Conservation (phyloP, 2,329 filamentous ascomycete species). For the Didymella glomerata region DNA sequence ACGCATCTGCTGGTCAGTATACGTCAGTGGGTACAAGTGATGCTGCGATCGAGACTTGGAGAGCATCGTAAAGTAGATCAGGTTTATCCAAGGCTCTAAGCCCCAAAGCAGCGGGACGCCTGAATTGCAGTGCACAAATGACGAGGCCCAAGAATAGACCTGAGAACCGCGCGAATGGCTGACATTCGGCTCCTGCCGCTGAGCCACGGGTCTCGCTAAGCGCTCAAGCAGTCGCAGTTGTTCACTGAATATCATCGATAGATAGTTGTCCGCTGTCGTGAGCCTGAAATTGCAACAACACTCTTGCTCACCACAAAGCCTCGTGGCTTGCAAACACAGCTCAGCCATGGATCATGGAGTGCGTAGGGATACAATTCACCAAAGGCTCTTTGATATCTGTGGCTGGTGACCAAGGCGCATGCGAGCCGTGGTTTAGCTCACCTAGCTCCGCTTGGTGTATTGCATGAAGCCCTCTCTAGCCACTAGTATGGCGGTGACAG, state of each 20-base stretch:
- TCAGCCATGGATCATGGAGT: background rate
- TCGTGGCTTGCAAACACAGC: background rate
- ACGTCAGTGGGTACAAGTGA: background rate
- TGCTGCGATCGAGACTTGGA: background rate
- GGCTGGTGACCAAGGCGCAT: constrained; percentile 14
- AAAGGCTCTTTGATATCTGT: background rate
- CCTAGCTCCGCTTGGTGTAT: constrained; percentile 1
- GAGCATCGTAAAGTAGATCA: constrained; percentile 1
- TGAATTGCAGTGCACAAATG: constrained; percentile 8
- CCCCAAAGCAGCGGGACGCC: constrained; percentile 10
- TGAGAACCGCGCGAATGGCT: constrained; percentile 3
- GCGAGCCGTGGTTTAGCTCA: background rate
- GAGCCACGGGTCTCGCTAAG: constrained; percentile 6
- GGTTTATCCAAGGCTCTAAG: constrained; percentile 8
- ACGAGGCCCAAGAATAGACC: constrained; percentile 14
- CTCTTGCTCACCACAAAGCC: background rate
- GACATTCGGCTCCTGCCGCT: constrained; percentile 16
- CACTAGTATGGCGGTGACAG: background rate
- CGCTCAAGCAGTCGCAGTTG: constrained; percentile 1
- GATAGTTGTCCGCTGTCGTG: background rate
- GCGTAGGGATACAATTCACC: background rate
- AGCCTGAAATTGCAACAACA: background rate
- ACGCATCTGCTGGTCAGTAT: background rate
- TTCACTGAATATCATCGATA: background rate
- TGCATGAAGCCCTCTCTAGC: constrained; percentile 2